phyloP scores from a whole-genome alignment of 2,329 filamentous ascomycete genomes.

The Aspergillus brunneoviolaceus region DNA sequence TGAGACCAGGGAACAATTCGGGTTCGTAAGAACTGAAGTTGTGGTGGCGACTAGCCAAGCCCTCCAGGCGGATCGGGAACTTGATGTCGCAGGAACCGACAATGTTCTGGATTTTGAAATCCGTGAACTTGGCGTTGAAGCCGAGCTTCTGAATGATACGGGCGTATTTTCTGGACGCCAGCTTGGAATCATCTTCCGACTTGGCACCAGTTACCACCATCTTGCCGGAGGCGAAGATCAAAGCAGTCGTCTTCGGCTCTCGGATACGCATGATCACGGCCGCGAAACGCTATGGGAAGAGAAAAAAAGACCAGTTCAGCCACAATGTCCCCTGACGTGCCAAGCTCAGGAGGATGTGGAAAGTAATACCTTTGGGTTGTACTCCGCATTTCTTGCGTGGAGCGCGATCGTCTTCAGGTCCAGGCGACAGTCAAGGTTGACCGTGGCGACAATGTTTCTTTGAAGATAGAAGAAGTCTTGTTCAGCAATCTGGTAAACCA shows the following conservation, averaged over 20 bases:
- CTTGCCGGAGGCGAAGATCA: conserved; percentile 98
- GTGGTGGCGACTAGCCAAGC: conserved; percentile 93
- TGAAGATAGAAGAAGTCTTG: conserved; percentile 31
- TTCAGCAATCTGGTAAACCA: conserved; percentile 53
- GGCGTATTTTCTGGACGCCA: conserved; percentile 95
- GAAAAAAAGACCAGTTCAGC: conserved; percentile 44
- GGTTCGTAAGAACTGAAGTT: conserved; percentile 99
- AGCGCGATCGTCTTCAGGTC: conserved; percentile 98
- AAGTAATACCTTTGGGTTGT: conserved; percentile 86
- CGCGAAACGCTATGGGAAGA: conserved; percentile 77
- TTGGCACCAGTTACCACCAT: conserved; percentile 99
- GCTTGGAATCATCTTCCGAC: conserved; percentile 95
- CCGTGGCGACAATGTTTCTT: conserved; percentile 99
- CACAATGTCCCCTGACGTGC: conserved; percentile 41
- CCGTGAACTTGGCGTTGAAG: conserved; percentile 98
- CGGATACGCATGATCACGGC: conserved; percentile 99
- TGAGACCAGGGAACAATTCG: conserved; percentile 96
- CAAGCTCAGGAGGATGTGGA: conserved; percentile 35
- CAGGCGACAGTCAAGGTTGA: conserved; percentile 95
- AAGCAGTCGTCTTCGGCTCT: conserved; percentile 94
- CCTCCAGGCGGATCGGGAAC: conserved; percentile 96
- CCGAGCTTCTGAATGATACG: conserved; percentile 99
- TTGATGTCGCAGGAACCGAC: conserved; percentile 99
- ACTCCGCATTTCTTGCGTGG: conserved; percentile 97
- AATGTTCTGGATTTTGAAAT: conserved; percentile 99